Conservation (phyloP, 768 basidiomycete genomes). For the Suillus subalutaceus region DNA sequence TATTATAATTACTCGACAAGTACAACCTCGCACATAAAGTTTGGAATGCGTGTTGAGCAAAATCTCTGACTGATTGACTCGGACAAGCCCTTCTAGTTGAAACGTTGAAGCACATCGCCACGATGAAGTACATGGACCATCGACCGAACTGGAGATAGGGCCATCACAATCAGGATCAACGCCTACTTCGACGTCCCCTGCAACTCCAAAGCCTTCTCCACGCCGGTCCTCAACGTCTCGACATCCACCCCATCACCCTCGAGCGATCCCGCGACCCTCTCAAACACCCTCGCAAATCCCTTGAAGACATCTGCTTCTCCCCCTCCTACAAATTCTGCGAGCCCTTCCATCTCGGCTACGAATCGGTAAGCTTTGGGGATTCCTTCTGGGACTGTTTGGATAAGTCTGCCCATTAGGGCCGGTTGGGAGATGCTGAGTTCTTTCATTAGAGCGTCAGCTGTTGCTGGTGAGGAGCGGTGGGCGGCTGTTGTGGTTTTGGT, state of each 20-base stretch:
- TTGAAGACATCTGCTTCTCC: constrained; percentile 46
- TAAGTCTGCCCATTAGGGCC: constrained; percentile 43
- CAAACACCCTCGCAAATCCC: constrained; percentile 47
- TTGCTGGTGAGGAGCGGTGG: constrained; percentile 54
- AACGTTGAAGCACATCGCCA: too few relatives aligned
- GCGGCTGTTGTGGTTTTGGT: constrained; percentile 38
- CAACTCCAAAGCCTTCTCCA: constrained; percentile 40
- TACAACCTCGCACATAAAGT: too few relatives aligned
- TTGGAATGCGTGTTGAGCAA: background rate
- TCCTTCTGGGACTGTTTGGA: constrained; percentile 45
- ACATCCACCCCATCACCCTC: constrained; percentile 39
- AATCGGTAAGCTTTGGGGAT: constrained; percentile 61
- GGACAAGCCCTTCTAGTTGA: background rate
- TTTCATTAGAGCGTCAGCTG: constrained; percentile 50
- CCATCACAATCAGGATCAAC: background rate
- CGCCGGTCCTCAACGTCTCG: constrained; percentile 43
- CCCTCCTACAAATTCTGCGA: constrained; percentile 51
- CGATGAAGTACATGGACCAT: too few relatives aligned
- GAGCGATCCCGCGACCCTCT: constrained; percentile 40
- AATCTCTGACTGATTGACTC: background rate
- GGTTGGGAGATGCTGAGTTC: constrained; percentile 53
- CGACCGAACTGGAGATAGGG: too few relatives aligned
- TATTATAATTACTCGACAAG: too few relatives aligned
- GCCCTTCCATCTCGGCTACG: constrained; percentile 56
- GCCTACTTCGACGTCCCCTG: constrained; percentile 18